Evolutionary conservation across 2,329 filamentous ascomycete genomes (phyloP).

Genomic region (Aspergillus texensis): DNA sequence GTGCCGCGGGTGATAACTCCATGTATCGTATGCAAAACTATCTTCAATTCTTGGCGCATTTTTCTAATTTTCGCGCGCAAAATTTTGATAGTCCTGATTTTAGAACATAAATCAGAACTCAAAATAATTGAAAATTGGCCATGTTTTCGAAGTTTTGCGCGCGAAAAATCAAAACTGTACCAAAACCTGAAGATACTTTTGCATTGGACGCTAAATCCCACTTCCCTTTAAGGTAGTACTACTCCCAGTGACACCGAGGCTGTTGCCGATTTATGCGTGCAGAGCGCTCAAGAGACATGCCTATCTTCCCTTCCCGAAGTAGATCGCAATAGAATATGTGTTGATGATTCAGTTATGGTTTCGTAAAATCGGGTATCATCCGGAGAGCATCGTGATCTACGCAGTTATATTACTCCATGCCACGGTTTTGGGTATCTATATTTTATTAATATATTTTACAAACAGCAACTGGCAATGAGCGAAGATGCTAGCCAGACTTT

Average conservation of each 20-base stretch:
- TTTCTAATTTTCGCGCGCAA: no score
- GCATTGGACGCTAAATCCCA: background rate
- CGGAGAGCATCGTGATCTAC: background rate
- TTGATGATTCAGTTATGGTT: background rate
- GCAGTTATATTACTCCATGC: background rate
- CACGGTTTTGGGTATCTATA: slow-evolving; percentile 17
- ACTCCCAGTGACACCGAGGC: background rate
- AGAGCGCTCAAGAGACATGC: background rate
- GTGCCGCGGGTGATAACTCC: background rate
- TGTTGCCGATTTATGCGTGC: background rate
- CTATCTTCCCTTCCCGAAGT: background rate
- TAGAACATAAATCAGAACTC: no score
- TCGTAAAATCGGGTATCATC: background rate
- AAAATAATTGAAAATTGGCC: no score
- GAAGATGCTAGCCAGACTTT: background rate
- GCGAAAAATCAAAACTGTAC: no score
- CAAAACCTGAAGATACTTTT: no score
- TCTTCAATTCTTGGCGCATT: no score
- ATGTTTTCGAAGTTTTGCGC: no score
- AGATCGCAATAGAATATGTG: background rate
- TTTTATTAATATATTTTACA: slow-evolving; percentile 8
- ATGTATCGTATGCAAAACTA: background rate
- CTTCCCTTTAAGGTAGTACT: slow-evolving; percentile 1
- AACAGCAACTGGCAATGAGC: slow-evolving; percentile 14
- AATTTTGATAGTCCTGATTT: no score